Conservation (phyloP, 2,329 filamentous ascomycete species). For the Cercospora canescens region DNA sequence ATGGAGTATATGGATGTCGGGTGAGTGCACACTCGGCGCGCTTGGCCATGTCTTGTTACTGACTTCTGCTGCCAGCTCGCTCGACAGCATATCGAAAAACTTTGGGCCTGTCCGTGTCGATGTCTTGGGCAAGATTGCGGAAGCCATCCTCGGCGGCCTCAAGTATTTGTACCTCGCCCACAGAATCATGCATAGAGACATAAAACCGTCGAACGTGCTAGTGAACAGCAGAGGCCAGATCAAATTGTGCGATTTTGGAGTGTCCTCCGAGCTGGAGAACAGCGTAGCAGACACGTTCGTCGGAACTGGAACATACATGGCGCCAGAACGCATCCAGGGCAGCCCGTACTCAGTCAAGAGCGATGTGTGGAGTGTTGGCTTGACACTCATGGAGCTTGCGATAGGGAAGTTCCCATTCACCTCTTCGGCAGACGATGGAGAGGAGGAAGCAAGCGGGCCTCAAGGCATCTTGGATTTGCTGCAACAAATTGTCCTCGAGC, state of each 20-base stretch:
- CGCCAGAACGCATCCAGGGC: conserved; percentile 94
- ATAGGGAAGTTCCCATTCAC: conserved; percentile 97
- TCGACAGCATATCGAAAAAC: conserved; percentile 90
- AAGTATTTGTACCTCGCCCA: conserved; percentile 94
- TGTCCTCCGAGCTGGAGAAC: conserved; percentile 97
- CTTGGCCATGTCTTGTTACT: not conserved
- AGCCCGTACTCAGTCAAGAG: conserved; percentile 97
- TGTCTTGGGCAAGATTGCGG: conserved; percentile 95
- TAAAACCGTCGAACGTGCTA: conserved; percentile 96
- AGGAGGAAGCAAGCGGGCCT: conserved; percentile 67
- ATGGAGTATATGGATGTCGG: conserved; percentile 99
- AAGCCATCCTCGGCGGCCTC: conserved; percentile 88
- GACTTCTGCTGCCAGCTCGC: conserved; percentile 59
- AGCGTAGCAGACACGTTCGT: conserved; percentile 98
- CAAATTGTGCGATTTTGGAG: conserved; percentile 97
- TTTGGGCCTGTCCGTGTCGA: conserved; percentile 96
- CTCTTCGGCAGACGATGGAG: conserved; percentile 78
- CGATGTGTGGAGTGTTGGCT: conserved; percentile 96
- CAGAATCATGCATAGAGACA: conserved; percentile 98
- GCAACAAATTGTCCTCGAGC: conserved; percentile 96
- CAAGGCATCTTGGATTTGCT: conserved; percentile 94
- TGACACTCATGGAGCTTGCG: conserved; percentile 94
- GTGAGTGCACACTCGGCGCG: conserved; percentile 58
- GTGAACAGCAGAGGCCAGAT: conserved; percentile 93
- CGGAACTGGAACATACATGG: conserved; percentile 99